Evolutionary conservation across 768 basidiomycete species (phyloP).

Genomic region (Daedaleopsis nitida): DNA sequence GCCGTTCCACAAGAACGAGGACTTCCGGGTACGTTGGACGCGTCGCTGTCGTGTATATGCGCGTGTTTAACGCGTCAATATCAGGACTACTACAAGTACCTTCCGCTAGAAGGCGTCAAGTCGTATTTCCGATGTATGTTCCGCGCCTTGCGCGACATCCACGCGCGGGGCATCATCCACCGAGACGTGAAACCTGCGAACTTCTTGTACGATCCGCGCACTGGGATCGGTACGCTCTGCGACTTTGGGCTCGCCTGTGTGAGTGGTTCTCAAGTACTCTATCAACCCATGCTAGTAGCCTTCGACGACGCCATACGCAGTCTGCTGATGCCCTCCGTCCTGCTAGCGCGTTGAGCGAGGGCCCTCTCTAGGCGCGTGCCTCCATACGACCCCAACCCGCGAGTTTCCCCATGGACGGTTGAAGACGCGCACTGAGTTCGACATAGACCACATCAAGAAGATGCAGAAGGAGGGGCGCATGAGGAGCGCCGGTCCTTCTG

Average conservation of each 20-base stretch:
- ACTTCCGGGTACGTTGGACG: constrained; percentile 74
- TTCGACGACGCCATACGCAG: too few species aligned
- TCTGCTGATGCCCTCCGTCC: too few species aligned
- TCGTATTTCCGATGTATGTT: constrained; percentile 90
- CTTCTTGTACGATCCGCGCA: constrained; percentile 88
- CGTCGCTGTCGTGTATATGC: neutral
- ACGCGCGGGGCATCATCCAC: constrained; percentile 85
- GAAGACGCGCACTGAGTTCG: constrained; percentile 43
- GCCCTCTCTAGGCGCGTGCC: constrained; percentile 58
- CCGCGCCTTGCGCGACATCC: constrained; percentile 86
- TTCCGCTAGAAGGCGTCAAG: constrained; percentile 78
- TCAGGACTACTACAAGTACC: constrained; percentile 77
- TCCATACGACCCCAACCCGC: constrained; percentile 70
- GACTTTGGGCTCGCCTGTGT: constrained; percentile 97
- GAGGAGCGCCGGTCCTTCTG: constrained; percentile 55
- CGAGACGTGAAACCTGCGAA: constrained; percentile 98
- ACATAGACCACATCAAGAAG: constrained; percentile 51
- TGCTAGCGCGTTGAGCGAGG: constrained; percentile 57
- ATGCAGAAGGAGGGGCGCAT: constrained; percentile 62
- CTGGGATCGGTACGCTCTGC: constrained; percentile 82
- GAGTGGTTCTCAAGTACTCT: constrained; percentile 31
- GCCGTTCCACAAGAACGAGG: constrained; percentile 90
- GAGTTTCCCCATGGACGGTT: constrained; percentile 72
- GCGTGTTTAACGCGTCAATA: constrained; percentile 25
- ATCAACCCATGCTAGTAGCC: neutral